A percentile compares a stretch with the other conserved stretches of the same genome.
These are phyloP conservation scores for Nemania sp. DNA, from an alignment of 2,329 filamentous ascomycete species.

Conservation along the genomic window DNA sequence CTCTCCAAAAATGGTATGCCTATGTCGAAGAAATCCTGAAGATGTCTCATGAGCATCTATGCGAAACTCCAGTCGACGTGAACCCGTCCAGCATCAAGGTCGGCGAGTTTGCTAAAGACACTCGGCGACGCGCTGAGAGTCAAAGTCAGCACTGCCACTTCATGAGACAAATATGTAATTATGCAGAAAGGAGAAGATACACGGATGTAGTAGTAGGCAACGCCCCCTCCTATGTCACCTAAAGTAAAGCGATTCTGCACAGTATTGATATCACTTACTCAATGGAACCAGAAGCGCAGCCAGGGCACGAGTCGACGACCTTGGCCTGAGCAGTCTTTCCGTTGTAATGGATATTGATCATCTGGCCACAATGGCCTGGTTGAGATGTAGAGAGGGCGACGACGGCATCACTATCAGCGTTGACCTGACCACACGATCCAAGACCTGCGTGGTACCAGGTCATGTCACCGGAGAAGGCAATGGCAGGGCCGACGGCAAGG, in stretches of 20 bases:
- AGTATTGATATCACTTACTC: slow-evolving; percentile 34
- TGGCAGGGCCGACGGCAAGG: slow-evolving; percentile 30
- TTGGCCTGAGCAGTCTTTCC: slow-evolving; percentile 44
- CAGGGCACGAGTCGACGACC: slow-evolving; percentile 48
- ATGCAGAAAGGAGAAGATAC: background rate
- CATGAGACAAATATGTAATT: background rate
- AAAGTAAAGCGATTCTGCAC: background rate
- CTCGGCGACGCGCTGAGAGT: slow-evolving; percentile 42
- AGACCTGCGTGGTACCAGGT: slow-evolving; percentile 45
- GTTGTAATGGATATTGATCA: slow-evolving; percentile 43
- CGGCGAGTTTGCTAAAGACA: slow-evolving; percentile 43
- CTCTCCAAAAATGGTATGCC: background rate
- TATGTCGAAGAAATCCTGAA: background rate
- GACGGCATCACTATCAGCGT: slow-evolving; percentile 38
- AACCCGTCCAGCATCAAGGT: slow-evolving; percentile 37
- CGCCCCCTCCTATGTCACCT: background rate
- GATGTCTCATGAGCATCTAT: slow-evolving; percentile 19
- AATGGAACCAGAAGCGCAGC: slow-evolving; percentile 43
- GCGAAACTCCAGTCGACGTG: slow-evolving; percentile 44
- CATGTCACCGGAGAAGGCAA: slow-evolving; percentile 45
- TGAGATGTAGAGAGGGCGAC: slow-evolving; percentile 45
- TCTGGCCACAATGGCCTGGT: slow-evolving; percentile 45
- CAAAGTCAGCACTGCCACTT: background rate
- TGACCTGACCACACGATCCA: slow-evolving; percentile 43
- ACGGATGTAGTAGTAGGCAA: background rate